Evolutionary conservation across 2,329 filamentous ascomycete species (phyloP).

Genomic region (Hypoxylon sp.): DNA sequence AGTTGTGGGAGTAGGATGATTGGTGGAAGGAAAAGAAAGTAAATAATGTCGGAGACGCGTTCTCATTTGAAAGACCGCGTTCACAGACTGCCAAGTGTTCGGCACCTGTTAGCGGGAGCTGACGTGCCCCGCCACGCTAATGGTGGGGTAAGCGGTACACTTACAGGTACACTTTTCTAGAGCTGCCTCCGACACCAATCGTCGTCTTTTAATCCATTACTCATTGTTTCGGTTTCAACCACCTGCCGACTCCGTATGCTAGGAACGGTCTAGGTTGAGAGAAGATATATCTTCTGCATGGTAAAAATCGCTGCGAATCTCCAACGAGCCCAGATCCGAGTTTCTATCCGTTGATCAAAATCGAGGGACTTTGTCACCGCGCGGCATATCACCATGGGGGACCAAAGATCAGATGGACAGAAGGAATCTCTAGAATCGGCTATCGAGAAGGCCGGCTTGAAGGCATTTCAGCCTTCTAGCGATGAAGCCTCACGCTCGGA

Average conservation of each 20-base stretch:
- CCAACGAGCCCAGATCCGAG: neutral
- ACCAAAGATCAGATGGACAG: constrained; percentile 35
- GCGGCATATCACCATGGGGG: constrained; percentile 28
- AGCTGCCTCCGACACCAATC: neutral
- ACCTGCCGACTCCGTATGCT: neutral
- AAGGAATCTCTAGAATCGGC: constrained; percentile 53
- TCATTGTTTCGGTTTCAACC: neutral
- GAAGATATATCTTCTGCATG: neutral
- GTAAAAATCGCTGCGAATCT: neutral
- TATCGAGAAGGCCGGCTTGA: constrained; percentile 57
- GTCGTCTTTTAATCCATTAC: constrained; percentile 3
- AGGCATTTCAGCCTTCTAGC: constrained; percentile 62
- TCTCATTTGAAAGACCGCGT: constrained; percentile 22
- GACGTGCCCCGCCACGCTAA: neutral
- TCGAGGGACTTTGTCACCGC: neutral
- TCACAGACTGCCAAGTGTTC: constrained; percentile 18
- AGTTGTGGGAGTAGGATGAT: constrained; percentile 42
- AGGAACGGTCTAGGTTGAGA: neutral
- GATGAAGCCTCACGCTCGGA: constrained; percentile 52
- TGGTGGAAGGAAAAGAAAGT: constrained; percentile 33
- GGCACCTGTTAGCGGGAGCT: neutral
- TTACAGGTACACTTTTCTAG: neutral
- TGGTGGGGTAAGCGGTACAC: neutral
- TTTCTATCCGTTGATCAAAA: neutral
- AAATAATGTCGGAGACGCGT: constrained; percentile 38